Evolutionary conservation across 345 rosid genomes (phyloP).

Genomic region (Eucalyptus pauciflora): DNA sequence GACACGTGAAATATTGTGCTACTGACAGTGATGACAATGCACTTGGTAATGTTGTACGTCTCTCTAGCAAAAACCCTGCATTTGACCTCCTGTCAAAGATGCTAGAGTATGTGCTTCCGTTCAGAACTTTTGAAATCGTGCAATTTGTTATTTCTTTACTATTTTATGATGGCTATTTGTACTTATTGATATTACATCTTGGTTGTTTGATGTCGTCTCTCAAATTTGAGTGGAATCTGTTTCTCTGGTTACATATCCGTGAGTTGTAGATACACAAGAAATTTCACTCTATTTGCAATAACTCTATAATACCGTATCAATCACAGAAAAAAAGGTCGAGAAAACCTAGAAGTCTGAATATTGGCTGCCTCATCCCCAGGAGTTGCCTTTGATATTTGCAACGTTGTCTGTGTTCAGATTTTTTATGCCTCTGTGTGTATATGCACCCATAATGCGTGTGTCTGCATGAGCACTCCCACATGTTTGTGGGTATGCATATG

Average conservation of each 20-base stretch:
- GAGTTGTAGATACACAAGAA: neutral
- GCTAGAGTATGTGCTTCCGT: slow-evolving; percentile 39
- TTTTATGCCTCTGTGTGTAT: neutral
- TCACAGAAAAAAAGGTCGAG: neutral
- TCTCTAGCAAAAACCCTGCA: slow-evolving; percentile 46
- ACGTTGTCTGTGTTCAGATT: neutral
- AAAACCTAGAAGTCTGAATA: neutral
- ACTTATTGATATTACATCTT: neutral
- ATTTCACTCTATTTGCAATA: neutral
- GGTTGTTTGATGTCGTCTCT: neutral
- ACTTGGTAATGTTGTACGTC: slow-evolving; percentile 66
- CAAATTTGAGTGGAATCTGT: neutral
- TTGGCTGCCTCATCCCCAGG: neutral
- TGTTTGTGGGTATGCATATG: neutral
- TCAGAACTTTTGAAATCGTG: neutral
- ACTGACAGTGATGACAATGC: slow-evolving; percentile 34
- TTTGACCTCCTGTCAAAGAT: slow-evolving; percentile 84
- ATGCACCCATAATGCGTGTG: neutral
- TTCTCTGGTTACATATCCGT: neutral
- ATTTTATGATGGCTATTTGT: neutral
- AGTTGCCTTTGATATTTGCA: neutral
- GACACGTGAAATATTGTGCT: neutral
- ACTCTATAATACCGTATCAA: neutral
- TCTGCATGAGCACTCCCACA: neutral
- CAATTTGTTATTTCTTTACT: neutral